Base-by-base conservation (phyloP, 805 yeast genomes). In the Tetrapisispora phaffii region DNA sequence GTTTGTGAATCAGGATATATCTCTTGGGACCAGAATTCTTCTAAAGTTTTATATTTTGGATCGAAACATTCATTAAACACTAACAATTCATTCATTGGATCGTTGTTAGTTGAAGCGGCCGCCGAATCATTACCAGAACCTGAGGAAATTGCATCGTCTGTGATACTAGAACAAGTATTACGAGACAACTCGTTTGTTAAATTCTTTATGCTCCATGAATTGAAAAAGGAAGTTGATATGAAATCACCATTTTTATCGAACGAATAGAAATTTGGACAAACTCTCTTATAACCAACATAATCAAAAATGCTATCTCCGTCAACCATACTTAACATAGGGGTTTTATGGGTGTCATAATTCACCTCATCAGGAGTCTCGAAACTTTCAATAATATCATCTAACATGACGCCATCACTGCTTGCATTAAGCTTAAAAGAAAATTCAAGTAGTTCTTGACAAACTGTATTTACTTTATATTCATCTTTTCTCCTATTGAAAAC, bases 21-120 rank as follows among this genome's bases (percentile, higher is more conserved):
- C 17, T 52, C 47, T 19, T 49, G 41, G 22, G 42, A 41, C 47
- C 55, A 55, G n/a, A 53, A 43, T 19, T 40, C 38, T 58, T 79
- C 84, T 72, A 79, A 77, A 33, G 70, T n/a, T 29, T 21, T 24
- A 24, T 50, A 45, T 15, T 50, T 48, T 3, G 54, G 50, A 29
- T 52, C 49, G 47, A 55, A 52, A 31, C 53, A 55, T 8, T 47
- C 37, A 28, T 54, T 53, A 12, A 48, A 50, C n/a, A 57, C 42
- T 10, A 44, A 48, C n/a, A 50, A 43, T 39, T 54, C 59, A 41
- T 44, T 36, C 41, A 43, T 43, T 17, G 41, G 41, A 37, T 37
- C 45, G 32, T 29, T 43, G 20, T 41, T 28, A 6, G 13, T 16
- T 13, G 22, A 1, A 17, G 33, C 3, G 7, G 29, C 12, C 16